Conservation (phyloP, 495 filamentous ascomycete genomes). For the Xanthoparmelia taractica region DNA sequence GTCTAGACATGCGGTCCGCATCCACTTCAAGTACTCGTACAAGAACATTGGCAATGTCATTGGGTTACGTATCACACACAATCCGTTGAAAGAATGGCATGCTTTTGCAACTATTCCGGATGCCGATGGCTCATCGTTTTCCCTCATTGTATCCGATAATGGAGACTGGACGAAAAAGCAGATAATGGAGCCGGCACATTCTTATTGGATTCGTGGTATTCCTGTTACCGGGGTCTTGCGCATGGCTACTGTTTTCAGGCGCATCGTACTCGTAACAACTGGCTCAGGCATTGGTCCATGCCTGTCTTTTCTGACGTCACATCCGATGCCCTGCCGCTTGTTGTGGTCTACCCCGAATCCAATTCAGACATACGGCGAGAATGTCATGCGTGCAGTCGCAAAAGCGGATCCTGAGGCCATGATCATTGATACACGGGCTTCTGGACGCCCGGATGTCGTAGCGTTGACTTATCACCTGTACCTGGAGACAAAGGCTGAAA, state of each 20-base stretch:
- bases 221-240: conserved; percentile 64
- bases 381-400: conserved; percentile 43
- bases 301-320: conserved; percentile 42
- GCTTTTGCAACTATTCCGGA: conserved; percentile 64
- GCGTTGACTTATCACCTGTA: conserved; percentile 51
- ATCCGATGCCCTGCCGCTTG: conserved; percentile 46
- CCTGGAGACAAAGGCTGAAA: conserved; percentile 56
- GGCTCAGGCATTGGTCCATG: conserved; percentile 76
- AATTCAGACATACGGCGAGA: conserved; percentile 45
- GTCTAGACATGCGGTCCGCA: conserved; percentile 57
- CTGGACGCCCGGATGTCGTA: conserved; percentile 47
- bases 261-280: conserved; percentile 68
- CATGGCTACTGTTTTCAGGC: conserved; percentile 59
- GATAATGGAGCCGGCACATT: conserved; percentile 47
- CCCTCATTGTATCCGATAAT: conserved; percentile 65
- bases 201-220: conserved; percentile 48
- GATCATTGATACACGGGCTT: conserved; percentile 46
- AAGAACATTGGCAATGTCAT: conserved; percentile 35
- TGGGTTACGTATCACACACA: conserved; percentile 45
- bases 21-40: conserved; percentile 52
- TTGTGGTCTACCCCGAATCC: conserved; percentile 54
- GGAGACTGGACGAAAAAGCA: conserved; percentile 72
- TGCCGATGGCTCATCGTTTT: conserved; percentile 49
- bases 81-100: conserved; percentile 69
- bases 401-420: conserved; percentile 46